phyloP scores from a whole-genome alignment of 305 asterid genomes.

The Solanum hybrid region DNA sequence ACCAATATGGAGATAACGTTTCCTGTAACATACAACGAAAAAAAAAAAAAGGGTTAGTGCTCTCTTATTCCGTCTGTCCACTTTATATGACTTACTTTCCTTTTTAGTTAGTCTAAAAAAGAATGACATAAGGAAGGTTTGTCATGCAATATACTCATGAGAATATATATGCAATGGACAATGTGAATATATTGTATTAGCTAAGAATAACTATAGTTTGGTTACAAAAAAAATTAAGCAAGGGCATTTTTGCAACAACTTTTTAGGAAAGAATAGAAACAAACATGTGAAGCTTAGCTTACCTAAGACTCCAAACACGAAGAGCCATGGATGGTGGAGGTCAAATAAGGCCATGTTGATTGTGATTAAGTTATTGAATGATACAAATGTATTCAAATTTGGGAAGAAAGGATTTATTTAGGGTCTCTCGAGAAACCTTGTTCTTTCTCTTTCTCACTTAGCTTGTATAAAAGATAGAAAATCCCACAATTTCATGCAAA shows the following conservation, averaged over 20 bases:
- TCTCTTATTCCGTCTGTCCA: too few species aligned
- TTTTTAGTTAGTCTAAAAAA: too few species aligned
- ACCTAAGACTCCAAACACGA: conserved; percentile 30
- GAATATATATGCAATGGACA: background rate
- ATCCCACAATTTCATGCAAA: conserved; percentile 9
- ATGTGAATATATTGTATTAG: background rate
- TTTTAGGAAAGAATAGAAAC: background rate
- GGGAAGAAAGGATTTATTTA: background rate
- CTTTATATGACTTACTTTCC: background rate
- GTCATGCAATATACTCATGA: background rate
- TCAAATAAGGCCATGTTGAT: conserved; percentile 15
- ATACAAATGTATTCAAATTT: background rate
- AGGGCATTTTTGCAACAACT: background rate
- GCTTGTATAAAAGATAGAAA: background rate
- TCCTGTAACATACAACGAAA: conserved; percentile 12
- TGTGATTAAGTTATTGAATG: background rate
- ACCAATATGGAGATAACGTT: conserved; percentile 22
- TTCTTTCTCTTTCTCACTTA: background rate
- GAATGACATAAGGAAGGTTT: background rate
- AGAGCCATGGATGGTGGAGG: conserved; percentile 11
- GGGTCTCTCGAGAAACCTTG: background rate
- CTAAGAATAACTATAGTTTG: background rate
- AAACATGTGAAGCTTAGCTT: background rate
- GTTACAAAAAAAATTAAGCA: background rate
- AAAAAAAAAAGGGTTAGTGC: background rate